These are phyloP conservation scores for Nicotiana otophora DNA, from an alignment of 257 asterid species.

Conservation along the genomic window DNA sequence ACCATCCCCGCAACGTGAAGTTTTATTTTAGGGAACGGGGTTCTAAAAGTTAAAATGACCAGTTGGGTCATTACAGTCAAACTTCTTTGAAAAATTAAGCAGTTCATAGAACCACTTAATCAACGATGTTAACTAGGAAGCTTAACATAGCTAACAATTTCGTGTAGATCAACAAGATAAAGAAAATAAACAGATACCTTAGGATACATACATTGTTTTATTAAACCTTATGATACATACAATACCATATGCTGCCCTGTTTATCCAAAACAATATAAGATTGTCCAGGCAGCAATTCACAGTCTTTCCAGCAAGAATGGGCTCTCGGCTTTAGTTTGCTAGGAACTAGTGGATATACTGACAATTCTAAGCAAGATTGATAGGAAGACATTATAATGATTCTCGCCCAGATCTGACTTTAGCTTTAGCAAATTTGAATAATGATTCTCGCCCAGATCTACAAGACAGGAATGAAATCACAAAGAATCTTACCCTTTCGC, in stretches of 20 bases:
- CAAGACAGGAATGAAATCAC: too few species aligned
- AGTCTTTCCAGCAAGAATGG: not conserved
- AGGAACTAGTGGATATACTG: not conserved
- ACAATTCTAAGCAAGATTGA: not conserved
- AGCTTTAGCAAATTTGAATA: too few species aligned
- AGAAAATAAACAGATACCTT: not conserved
- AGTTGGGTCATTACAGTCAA: too few species aligned
- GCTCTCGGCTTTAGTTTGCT: not conserved
- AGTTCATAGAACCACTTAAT: conserved; percentile 3
- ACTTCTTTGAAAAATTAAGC: not conserved
- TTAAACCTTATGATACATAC: not conserved
- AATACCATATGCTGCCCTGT: not conserved
- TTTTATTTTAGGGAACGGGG: too few species aligned
- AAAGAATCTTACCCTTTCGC: too few species aligned
- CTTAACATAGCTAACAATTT: not conserved
- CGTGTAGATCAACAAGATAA: not conserved
- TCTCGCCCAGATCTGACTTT: too few species aligned
- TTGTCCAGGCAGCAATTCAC: not conserved
- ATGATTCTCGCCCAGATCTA: too few species aligned
- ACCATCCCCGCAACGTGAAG: too few species aligned
- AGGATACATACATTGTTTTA: not conserved
- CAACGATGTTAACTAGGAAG: not conserved
- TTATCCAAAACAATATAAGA: not conserved
- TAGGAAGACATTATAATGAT: not conserved
- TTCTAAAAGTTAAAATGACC: too few species aligned